These are phyloP conservation scores for Sugiyamaella americana DNA, from an alignment of 805 yeast genomes.

Conservation along the genomic window DNA sequence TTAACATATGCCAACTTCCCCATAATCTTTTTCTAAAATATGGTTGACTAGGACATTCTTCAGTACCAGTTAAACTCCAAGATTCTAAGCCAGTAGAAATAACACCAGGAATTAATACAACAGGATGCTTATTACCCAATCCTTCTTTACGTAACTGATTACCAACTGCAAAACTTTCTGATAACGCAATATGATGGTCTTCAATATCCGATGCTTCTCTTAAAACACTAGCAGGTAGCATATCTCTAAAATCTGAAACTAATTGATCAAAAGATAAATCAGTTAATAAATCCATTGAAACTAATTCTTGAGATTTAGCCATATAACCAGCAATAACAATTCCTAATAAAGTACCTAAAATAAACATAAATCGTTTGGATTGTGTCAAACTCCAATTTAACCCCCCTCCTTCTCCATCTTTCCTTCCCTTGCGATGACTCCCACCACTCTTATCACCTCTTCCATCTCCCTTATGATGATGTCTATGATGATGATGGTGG, in stretches of 20 bases:
- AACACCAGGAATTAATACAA: conserved; percentile 92
- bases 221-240: conserved; percentile 69
- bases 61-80: conserved; percentile 76
- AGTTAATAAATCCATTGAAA: conserved; percentile 42
- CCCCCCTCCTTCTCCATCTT: not conserved
- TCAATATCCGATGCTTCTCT: conserved; percentile 52
- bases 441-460: not conserved
- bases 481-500: not conserved
- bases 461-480: too few relatives aligned
- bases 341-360: conserved; percentile 71
- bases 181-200: conserved; percentile 35
- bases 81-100: conserved; percentile 91
- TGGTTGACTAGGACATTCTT: conserved; percentile 72
- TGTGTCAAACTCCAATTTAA: conserved; percentile 6
- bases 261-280: conserved; percentile 51
- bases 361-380: conserved; percentile 52
- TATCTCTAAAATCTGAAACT: conserved; percentile 56
- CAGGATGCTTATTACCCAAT: conserved; percentile 60
- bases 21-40: conserved; percentile 90
- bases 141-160: conserved; percentile 49
- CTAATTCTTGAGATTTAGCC: conserved; percentile 42
- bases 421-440: not conserved
- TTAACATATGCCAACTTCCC: conserved; percentile 95
- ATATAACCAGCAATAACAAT: conserved; percentile 56
- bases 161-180: conserved; percentile 89